phyloP scores from a whole-genome alignment of 208 protist species.

The Cochliopodium minus region DNA sequence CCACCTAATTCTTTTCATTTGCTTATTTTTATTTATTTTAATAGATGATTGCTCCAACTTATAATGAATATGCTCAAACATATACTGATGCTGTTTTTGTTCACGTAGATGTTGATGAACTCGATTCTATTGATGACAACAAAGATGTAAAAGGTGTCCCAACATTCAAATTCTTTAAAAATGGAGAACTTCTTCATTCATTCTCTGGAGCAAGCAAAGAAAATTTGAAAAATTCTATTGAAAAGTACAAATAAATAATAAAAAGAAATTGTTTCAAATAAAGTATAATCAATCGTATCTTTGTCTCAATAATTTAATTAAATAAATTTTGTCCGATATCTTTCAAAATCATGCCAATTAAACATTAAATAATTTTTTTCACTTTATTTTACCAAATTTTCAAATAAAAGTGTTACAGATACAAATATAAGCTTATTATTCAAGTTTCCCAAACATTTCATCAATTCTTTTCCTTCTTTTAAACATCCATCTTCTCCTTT shows the following conservation, averaged over 20 bases:
- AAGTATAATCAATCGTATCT: too few relatives aligned
- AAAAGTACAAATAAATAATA: neutral
- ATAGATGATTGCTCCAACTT: constrained; percentile 18
- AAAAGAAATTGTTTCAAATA: too few relatives aligned
- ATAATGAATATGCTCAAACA: constrained; percentile 10
- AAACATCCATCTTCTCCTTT: too few relatives aligned
- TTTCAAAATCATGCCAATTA: too few relatives aligned
- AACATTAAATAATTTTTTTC: too few relatives aligned
- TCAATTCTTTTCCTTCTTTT: too few relatives aligned
- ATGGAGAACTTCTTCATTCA: constrained; percentile 16
- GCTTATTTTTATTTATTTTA: constrained; percentile 4
- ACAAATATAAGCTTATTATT: too few relatives aligned
- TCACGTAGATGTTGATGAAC: constrained; percentile 28
- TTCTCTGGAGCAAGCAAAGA: constrained; percentile 21
- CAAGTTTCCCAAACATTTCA: too few relatives aligned
- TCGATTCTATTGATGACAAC: constrained; percentile 3
- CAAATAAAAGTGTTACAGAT: too few relatives aligned
- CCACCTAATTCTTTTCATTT: neutral
- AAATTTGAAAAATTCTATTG: constrained; percentile 10
- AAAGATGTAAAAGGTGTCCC: constrained; percentile 18
- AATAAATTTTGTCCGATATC: too few relatives aligned
- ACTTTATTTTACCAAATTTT: too few relatives aligned
- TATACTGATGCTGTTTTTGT: constrained; percentile 23
- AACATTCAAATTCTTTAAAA: constrained; percentile 29
- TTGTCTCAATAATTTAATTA: too few relatives aligned